Evolutionary conservation across 2,329 filamentous ascomycete species (phyloP), one percentile per base, ranked within the genome.

Genomic region (Plenodomus tracheiphilus): DNA sequence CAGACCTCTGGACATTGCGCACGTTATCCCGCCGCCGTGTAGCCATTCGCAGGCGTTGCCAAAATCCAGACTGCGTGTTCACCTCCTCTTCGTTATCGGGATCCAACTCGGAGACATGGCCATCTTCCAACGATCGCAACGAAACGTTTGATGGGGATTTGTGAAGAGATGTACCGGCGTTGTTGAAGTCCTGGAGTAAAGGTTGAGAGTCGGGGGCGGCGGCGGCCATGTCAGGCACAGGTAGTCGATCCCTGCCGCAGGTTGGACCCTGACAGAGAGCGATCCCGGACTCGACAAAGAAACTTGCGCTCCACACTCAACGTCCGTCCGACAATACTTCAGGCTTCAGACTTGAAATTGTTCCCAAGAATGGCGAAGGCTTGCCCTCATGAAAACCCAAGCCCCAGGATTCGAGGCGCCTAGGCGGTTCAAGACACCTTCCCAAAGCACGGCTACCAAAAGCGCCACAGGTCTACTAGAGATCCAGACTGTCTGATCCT

Each of bases 11-110:
- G 21, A 55, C 47, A 30, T 39, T 46, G 19, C 41, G 40, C n/a
- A 47, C 40, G 35, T 50, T 56, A 54, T 60, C 56, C 44, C 61
- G 59, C 39, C 66, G 58, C 41, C 61, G 53, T 32, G 66, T 41
- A 39, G 59, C 54, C 66, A 69, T 70, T 38, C 64, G 63, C 19
- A 70, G 54, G 16, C 65, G 59, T 39, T 44, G 50, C 62, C 65
- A 69, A 34, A 69, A 53, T 7, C 56, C 53, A 11, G 42, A 43
- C 22, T 41, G 47, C 21, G 41, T 20, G 32, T 38, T 51, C 44
- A 56, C 18, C 18, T 56, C 55, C 10, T 59, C 56, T 8, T 10
- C 22, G 36, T 56, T 51, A 6, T 58, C 58, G 22, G 57, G 63
- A 22, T 47, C 50, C 11, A 39, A 51, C 13, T 49, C 53, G 9